phyloP scores from a whole-genome alignment of 345 rosid species.

The Citropsis articulata region DNA sequence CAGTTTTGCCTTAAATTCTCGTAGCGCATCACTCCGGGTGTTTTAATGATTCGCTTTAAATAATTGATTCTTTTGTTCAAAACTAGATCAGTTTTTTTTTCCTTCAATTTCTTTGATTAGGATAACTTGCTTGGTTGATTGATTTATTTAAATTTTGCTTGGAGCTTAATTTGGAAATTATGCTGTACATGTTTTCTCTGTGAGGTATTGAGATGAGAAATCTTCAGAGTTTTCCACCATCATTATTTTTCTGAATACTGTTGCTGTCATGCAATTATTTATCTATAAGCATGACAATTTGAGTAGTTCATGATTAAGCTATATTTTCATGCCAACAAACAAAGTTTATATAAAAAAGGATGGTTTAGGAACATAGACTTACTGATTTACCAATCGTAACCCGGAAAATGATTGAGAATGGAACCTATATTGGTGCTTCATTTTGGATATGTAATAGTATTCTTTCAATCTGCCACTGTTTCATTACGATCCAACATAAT shows the following conservation, averaged over 20 bases:
- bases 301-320: background rate
- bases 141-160: background rate
- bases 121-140: background rate
- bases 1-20: too few species aligned
- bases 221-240: background rate
- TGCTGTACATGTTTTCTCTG: background rate
- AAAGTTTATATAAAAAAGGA: background rate
- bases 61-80: background rate
- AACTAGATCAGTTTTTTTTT: background rate
- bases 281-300: background rate
- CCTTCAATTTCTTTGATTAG: background rate
- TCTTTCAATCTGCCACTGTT: background rate
- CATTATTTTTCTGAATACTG: background rate
- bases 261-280: background rate
- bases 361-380: background rate
- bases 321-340: background rate
- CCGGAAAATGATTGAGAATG: background rate
- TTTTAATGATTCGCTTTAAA: background rate
- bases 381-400: background rate
- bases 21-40: background rate
- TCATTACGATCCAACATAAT: background rate
- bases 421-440: background rate
- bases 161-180: background rate
- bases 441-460: background rate
- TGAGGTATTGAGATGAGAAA: background rate